Evolutionary conservation across 352 stramenopile genomes (phyloP), one percentile per base, ranked within the genome.

Genomic region (Nothophytophthora sp.): DNA sequence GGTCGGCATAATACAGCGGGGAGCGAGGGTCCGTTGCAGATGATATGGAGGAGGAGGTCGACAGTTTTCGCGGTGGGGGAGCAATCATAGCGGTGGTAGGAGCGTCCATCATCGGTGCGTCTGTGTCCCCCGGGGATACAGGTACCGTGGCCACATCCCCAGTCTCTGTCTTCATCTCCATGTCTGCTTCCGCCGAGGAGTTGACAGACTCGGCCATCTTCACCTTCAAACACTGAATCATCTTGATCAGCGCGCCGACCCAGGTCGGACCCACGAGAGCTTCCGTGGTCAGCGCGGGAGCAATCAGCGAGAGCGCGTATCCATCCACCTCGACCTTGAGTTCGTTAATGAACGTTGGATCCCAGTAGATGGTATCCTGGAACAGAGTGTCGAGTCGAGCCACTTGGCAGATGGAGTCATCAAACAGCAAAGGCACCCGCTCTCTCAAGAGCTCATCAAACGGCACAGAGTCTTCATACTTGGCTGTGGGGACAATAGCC

Each of bases 221-320:
- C 25, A 77, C 28, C 30, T 79, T 78, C 13, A 86, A 49, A 19
- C 22, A 39, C 24, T 83, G 74, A 32, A 88, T 72, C 39, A 92
- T 35, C 36, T 81, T 85, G 9, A 76, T 23, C 18, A 90, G 34
- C 28, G 86, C 45, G 2, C 73, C 71, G 38, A 74, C 50, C 81
- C 81, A 92, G 22, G 60, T 85, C 0, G 74, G 50, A 1, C 70
- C 76, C 39, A 43, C 50, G 11, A 70, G 51, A 12, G 56, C 46
- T 4, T 32, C 53, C 23, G 38, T 62, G 4, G 57, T 45, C 33
- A 62, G 35, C 18, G 55, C 23, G n/a, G 70, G 44, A 2, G 74
- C 67, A 16, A 87, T 72, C 3, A 90, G 61, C 34, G 81, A 90
- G 13, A 85, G 30, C 0, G 35, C 51, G 44, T 85, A 89, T 28